Percentiles rank a stretch among this genome's conserved stretches.
These are phyloP conservation scores for Lasiosphaeria ovina DNA, from an alignment of 495 filamentous ascomycete genomes.

Conservation along the genomic window DNA sequence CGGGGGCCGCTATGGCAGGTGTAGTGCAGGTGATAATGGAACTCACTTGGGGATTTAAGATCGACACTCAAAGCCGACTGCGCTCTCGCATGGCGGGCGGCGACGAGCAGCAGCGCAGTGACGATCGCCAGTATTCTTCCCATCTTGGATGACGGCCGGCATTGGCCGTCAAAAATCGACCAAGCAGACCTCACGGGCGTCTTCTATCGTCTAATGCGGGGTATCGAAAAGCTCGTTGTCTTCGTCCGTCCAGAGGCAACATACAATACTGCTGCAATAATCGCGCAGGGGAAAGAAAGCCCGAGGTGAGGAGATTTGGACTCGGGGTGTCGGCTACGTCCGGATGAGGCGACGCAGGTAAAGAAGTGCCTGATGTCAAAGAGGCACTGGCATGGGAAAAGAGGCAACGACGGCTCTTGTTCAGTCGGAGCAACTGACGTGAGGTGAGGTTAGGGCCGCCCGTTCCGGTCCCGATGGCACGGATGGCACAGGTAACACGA, in stretches of 20 bases:
- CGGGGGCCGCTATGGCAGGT: too few species aligned
- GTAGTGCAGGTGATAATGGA: neutral
- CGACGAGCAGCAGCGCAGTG: conserved; percentile 13
- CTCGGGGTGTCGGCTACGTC: too few species aligned
- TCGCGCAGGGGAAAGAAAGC: too few species aligned
- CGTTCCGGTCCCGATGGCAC: neutral
- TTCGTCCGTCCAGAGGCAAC: too few species aligned
- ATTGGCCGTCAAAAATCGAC: neutral
- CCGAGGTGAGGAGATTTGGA: too few species aligned
- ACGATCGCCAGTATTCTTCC: conserved; percentile 5
- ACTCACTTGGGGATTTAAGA: conserved; percentile 10
- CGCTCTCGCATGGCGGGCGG: neutral
- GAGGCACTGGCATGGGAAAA: neutral
- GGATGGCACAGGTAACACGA: neutral
- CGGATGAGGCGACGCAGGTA: too few species aligned
- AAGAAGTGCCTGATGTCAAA: too few species aligned
- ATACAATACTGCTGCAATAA: too few species aligned
- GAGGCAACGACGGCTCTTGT: neutral
- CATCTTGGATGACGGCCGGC: conserved; percentile 11
- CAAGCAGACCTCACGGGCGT: neutral
- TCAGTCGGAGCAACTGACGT: neutral
- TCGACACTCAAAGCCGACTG: conserved; percentile 8
- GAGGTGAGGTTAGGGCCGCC: neutral
- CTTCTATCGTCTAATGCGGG: neutral
- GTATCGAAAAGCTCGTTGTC: too few species aligned